Evolutionary conservation across 192 early-diverging fungal species (phyloP).

Genomic region (Gryganskiella cystojenkinii): DNA sequence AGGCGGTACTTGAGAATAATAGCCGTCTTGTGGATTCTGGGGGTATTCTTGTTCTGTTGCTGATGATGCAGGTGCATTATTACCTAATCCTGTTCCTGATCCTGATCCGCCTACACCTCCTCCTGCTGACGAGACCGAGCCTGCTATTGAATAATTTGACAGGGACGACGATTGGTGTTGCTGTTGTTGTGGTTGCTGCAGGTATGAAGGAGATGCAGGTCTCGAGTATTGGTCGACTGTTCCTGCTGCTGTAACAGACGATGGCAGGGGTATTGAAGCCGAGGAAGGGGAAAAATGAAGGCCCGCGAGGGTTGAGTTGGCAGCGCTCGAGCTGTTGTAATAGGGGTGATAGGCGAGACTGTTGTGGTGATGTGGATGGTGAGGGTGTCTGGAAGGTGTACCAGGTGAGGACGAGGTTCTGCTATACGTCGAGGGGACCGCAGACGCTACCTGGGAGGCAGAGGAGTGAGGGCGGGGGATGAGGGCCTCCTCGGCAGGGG

Average conservation of each 20-base stretch:
- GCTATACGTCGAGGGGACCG: constrained; percentile 32
- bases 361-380: constrained; percentile 13
- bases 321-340: constrained; percentile 13
- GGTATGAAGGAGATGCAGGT: constrained; percentile 14
- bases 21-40: constrained; percentile 42
- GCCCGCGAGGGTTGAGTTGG: background rate
- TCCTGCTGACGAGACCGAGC: background rate
- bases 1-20: constrained; percentile 33
- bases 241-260: no score
- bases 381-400: constrained; percentile 12
- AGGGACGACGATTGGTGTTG: constrained; percentile 2
- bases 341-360: constrained; percentile 28
- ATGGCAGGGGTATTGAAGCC: constrained; percentile 16
- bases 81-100: constrained; percentile 8
- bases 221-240: constrained; percentile 34
- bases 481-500: constrained; percentile 44
- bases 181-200: constrained; percentile 6
- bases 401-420: constrained; percentile 5
- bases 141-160: background rate
- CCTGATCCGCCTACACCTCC: background rate
- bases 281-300: constrained; percentile 15
- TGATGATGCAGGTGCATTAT: background rate
- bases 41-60: constrained; percentile 38
- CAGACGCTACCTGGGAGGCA: constrained; percentile 37
- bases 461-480: constrained; percentile 40